A percentile compares a stretch with the other conserved stretches of the same genome.
These are phyloP conservation scores for Exophiala lecanii-corni DNA, from an alignment of 2,329 filamentous ascomycete species.

Conservation along the genomic window DNA sequence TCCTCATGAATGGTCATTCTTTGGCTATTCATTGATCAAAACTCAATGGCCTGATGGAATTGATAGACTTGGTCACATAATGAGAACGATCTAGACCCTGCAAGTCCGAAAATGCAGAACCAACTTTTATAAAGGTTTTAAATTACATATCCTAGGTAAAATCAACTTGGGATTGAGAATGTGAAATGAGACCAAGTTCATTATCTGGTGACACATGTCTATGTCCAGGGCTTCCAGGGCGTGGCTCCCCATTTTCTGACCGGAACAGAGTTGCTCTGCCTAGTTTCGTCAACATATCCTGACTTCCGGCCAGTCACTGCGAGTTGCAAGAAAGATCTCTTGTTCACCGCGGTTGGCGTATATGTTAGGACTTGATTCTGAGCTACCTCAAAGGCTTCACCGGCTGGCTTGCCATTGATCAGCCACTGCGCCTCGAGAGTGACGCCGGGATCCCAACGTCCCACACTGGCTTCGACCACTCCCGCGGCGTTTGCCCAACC, in stretches of 20 bases:
- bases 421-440: conserved; percentile 12
- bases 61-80: too few relatives aligned
- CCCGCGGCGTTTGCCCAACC: not conserved
- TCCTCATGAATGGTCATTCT: too few relatives aligned
- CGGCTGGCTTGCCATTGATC: conserved; percentile 9
- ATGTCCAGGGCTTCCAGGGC: not conserved
- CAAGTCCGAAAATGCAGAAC: too few relatives aligned
- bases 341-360: conserved; percentile 1
- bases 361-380: conserved; percentile 8
- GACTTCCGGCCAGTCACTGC: conserved; percentile 10
- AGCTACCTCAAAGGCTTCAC: conserved; percentile 7
- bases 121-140: too few relatives aligned
- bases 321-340: conserved; percentile 9
- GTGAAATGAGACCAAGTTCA: too few relatives aligned
- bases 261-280: conserved; percentile 3
- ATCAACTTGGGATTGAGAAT: too few relatives aligned
- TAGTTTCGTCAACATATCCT: conserved; percentile 15
- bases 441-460: conserved; percentile 15
- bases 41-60: too few relatives aligned
- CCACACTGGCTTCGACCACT: conserved; percentile 10
- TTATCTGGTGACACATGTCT: too few relatives aligned
- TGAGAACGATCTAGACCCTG: too few relatives aligned
- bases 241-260: not conserved
- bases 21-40: too few relatives aligned
- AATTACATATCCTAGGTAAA: too few relatives aligned